Conservation (phyloP, 2,329 filamentous ascomycete species). For the Botrytis pseudocinerea region DNA sequence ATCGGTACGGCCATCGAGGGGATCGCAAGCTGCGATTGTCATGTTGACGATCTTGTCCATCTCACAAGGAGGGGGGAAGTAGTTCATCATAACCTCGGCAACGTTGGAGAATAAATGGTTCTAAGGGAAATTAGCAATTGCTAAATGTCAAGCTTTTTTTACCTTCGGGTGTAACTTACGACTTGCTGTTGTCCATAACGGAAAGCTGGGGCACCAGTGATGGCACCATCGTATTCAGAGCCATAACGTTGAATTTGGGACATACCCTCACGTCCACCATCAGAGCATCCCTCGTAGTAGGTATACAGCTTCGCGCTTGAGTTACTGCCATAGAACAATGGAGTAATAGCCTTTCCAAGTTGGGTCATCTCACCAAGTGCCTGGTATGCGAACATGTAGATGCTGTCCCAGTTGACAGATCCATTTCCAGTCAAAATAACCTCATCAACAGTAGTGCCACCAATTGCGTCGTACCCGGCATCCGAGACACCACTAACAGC, state of each 20-base stretch:
- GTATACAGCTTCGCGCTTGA: conserved; percentile 25
- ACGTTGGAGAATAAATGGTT: conserved; percentile 40
- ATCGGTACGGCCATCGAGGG: conserved; percentile 55
- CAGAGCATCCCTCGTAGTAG: conserved; percentile 46
- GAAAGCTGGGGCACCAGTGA: conserved; percentile 50
- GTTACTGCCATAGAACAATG: conserved; percentile 44
- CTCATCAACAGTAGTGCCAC: conserved; percentile 42
- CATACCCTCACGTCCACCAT: conserved; percentile 53
- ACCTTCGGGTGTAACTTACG: not conserved
- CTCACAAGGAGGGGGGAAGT: conserved; percentile 49
- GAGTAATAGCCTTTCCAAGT: conserved; percentile 48
- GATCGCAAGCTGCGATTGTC: conserved; percentile 56
- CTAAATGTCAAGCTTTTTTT: not conserved
- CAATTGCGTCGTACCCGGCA: conserved; percentile 52
- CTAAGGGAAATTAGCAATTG: not conserved
- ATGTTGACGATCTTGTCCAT: conserved; percentile 53
- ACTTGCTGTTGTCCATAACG: conserved; percentile 49
- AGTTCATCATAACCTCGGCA: conserved; percentile 45
- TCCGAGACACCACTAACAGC: conserved; percentile 51
- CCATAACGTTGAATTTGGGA: conserved; percentile 46
- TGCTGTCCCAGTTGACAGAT: conserved; percentile 41
- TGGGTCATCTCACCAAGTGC: conserved; percentile 43
- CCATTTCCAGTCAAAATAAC: conserved; percentile 40
- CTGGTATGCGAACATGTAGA: conserved; percentile 46
- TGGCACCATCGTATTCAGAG: conserved; percentile 48